Conservation (phyloP, 768 basidiomycete species). For the Serpula lacrymans region DNA sequence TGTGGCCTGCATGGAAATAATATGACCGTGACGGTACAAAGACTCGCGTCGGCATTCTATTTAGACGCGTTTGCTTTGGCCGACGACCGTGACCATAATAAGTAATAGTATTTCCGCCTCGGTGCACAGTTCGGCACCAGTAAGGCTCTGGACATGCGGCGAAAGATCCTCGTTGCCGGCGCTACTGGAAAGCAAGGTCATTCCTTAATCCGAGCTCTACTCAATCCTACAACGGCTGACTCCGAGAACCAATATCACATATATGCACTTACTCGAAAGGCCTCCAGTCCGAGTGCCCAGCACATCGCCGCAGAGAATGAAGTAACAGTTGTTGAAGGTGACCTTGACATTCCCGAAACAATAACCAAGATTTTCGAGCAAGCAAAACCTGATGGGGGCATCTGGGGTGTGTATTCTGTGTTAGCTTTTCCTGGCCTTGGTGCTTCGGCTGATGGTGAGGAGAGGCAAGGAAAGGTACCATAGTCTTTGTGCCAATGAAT, state of each 20-base stretch:
- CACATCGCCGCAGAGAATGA: slow-evolving; percentile 18
- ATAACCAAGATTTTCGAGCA: slow-evolving; percentile 34
- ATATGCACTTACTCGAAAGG: slow-evolving; percentile 34
- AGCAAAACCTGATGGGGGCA: slow-evolving; percentile 21
- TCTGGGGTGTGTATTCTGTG: slow-evolving; percentile 40
- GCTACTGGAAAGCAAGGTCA: slow-evolving; percentile 38
- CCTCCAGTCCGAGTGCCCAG: slow-evolving; percentile 25
- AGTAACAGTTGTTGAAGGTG: slow-evolving; percentile 33
- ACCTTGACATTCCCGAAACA: slow-evolving; percentile 27
- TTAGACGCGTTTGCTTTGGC: no score
- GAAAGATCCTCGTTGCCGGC: slow-evolving; percentile 31
- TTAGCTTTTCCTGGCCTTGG: slow-evolving; percentile 40
- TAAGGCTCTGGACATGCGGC: no score
- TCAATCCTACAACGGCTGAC: slow-evolving; percentile 3
- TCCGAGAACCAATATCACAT: slow-evolving; percentile 25
- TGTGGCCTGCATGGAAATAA: slow-evolving; percentile 79
- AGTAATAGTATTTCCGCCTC: no score
- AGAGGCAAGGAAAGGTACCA: slow-evolving; percentile 36
- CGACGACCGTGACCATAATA: no score
- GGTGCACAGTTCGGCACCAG: no score
- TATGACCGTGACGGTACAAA: no score
- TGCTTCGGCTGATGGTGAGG: slow-evolving; percentile 35
- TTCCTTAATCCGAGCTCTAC: slow-evolving; percentile 29
- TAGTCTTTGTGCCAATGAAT: slow-evolving; percentile 4
- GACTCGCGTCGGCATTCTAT: no score